phyloP scores from a whole-genome alignment of 75 land plant species.

The Cupressus sempervirens region DNA sequence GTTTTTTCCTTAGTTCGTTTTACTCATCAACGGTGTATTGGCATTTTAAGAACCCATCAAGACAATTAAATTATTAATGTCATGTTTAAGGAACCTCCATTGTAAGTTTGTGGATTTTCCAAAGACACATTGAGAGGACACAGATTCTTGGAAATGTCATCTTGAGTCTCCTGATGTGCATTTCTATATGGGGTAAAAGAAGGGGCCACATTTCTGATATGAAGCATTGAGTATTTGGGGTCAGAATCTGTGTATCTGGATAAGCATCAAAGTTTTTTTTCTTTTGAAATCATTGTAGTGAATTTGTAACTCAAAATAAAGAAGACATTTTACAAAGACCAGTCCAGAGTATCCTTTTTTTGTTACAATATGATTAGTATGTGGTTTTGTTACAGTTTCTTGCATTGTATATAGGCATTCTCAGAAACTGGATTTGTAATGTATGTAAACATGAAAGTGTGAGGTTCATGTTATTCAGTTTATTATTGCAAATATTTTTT shows the following conservation, averaged over 20 bases:
- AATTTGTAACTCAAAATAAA: too few species aligned
- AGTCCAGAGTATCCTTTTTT: not conserved
- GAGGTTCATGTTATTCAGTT: not conserved
- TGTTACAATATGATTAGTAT: not conserved
- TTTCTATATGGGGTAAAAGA: not conserved
- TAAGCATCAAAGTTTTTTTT: too few species aligned
- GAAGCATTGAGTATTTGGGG: not conserved
- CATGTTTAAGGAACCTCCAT: too few species aligned
- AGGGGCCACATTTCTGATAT: not conserved
- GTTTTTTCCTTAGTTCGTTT: too few species aligned
- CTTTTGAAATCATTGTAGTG: too few species aligned
- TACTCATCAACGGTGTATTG: too few species aligned
- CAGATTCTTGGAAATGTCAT: not conserved
- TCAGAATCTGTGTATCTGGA: not conserved
- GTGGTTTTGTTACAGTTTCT: not conserved
- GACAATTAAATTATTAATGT: too few species aligned
- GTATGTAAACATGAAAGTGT: not conserved
- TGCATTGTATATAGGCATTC: not conserved
- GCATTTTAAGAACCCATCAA: too few species aligned
- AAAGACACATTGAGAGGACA: not conserved
- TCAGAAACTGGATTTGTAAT: not conserved
- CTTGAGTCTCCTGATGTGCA: not conserved
- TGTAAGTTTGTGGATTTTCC: too few species aligned
- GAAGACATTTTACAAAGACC: not conserved
- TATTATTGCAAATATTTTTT: not conserved